phyloP scores from a whole-genome alignment of 2,329 filamentous ascomycete genomes.

The Rugonectria rugulosa region DNA sequence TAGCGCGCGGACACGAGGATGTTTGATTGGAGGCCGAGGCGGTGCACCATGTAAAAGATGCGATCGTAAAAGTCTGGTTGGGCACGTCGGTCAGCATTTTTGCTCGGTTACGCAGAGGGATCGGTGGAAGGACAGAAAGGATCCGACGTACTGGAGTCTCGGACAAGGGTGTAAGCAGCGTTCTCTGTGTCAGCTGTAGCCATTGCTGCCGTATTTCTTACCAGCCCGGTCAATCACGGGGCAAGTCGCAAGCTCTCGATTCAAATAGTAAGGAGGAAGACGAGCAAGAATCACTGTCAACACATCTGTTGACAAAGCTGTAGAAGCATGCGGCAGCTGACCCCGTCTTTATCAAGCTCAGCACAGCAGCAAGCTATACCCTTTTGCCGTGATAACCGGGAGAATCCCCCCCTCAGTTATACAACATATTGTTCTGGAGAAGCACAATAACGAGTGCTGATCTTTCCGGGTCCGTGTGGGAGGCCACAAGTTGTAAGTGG shows the following conservation, averaged over 20 bases:
- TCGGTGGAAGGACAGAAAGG: neutral
- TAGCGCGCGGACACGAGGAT: constrained; percentile 32
- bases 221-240: neutral
- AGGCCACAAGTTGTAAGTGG: too few relatives aligned
- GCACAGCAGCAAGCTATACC: too few relatives aligned
- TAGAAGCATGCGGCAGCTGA: too few relatives aligned
- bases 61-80: constrained; percentile 15
- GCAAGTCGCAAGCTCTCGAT: too few relatives aligned
- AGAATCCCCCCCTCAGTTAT: too few relatives aligned
- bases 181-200: neutral
- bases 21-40: constrained; percentile 35
- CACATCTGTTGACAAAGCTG: too few relatives aligned
- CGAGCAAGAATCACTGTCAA: too few relatives aligned
- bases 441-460: too few relatives aligned
- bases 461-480: too few relatives aligned
- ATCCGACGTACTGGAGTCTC: constrained; percentile 13
- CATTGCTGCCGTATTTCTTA: neutral
- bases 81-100: neutral
- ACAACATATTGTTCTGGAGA: too few relatives aligned
- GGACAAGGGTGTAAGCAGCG: constrained; percentile 11
- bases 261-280: neutral
- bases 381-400: too few relatives aligned
- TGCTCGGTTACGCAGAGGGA: neutral
- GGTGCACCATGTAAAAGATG: constrained; percentile 24
- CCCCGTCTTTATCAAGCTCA: too few relatives aligned